Evolutionary conservation across 257 asterid genomes (phyloP), one percentile per base, ranked within the genome.

Genomic region (Jacaranda copaia): DNA sequence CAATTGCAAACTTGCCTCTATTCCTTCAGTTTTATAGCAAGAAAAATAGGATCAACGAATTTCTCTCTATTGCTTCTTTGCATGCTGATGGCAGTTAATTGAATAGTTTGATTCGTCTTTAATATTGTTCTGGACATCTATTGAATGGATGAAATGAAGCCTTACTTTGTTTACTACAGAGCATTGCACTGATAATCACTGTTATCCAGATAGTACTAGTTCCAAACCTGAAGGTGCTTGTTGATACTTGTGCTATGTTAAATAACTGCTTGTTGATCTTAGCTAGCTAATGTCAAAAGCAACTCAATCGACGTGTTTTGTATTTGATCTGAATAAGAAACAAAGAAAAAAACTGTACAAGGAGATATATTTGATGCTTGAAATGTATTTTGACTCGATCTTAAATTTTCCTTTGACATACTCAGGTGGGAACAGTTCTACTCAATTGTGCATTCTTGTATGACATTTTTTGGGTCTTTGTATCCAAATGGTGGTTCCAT

Each of bases 381-480:
- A 6, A 36, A 45, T 10, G 48, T 48, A 40, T 20, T 20, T 46
- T 61, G 36, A 68, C 48, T 49, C 64, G 69, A 77, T 66, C 42
- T 49, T 62, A 39, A 57, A 43, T 76, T 72, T 70, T 66, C 67
- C 66, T 85, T 77, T 1, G 79, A 19, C 72, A 39, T 77, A 62
- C 77, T 74, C 87, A 92, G 98, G 98, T 92, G 72, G 98, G 98
- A 79, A 87, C 97, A 13, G 96, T 91, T 79, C 86, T 93, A 38
- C 91, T 93, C 56, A 84, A 93, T 25, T 91, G 96, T 86, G 93
- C 97, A 35, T 93, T 93, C 89, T 80, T 91, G 80, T 93, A 93
- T 63, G 98, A 93, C 89, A 92, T 93, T 14, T 91, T 93, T 72
- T 93, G 98, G 98, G 98, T 93, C 70, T 93, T 93, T 58, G 84